phyloP scores from a whole-genome alignment of 768 basidiomycete species.

The button mushroom (Agaricus bisporus) region DNA sequence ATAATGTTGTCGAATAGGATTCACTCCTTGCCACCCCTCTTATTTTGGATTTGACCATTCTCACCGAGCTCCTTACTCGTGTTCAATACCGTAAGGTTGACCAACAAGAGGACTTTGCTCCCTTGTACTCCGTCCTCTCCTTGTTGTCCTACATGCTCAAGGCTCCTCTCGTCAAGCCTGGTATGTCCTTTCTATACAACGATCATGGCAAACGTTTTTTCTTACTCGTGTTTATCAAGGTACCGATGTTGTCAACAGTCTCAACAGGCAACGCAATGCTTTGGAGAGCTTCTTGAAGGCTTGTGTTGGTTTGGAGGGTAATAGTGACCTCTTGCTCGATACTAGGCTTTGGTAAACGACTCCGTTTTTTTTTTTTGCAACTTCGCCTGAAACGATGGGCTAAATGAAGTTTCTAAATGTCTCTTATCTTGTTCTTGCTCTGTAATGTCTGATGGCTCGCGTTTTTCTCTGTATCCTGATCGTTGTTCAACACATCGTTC shows the following conservation, averaged over 20 bases:
- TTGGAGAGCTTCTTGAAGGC: slow-evolving; percentile 93
- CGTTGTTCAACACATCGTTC: too few species aligned
- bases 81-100: slow-evolving; percentile 73
- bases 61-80: slow-evolving; percentile 91
- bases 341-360: slow-evolving; percentile 77
- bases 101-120: slow-evolving; percentile 59
- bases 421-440: background rate
- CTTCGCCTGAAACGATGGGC: background rate
- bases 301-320: slow-evolving; percentile 81
- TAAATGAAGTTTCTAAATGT: background rate
- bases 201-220: background rate
- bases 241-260: slow-evolving; percentile 90
- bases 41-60: slow-evolving; percentile 89
- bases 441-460: background rate
- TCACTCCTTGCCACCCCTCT: slow-evolving; percentile 94
- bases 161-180: slow-evolving; percentile 94
- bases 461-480: too few species aligned
- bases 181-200: slow-evolving; percentile 24
- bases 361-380: background rate
- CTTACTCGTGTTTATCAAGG: slow-evolving; percentile 27
- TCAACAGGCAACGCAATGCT: slow-evolving; percentile 92
- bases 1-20: slow-evolving; percentile 44
- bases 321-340: slow-evolving; percentile 79
- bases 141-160: slow-evolving; percentile 97
- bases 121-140: slow-evolving; percentile 87